Percentiles rank a stretch among this genome's conserved stretches.
These are phyloP conservation scores for Stagonosporopsis vannaccii DNA, from an alignment of 2,329 filamentous ascomycete genomes.

Conservation along the genomic window DNA sequence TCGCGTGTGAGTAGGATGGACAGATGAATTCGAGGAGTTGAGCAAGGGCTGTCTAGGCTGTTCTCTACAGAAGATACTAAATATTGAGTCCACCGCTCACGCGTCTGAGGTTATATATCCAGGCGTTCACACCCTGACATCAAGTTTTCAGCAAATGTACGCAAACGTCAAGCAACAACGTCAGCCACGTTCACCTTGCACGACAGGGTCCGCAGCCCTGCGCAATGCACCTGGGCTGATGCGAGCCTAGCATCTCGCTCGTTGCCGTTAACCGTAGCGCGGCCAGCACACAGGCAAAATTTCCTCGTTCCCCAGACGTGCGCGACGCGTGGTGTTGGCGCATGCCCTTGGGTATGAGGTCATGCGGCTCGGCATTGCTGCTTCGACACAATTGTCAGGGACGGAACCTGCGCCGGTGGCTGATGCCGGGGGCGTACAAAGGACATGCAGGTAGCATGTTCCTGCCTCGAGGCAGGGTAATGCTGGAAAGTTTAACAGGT, in stretches of 20 bases:
- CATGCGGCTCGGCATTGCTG: conserved; percentile 14
- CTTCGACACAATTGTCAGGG: background rate
- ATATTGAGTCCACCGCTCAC: background rate
- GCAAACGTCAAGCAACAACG: conserved; percentile 6
- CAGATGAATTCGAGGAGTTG: background rate
- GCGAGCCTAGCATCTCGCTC: conserved; percentile 3
- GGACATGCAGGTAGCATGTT: background rate
- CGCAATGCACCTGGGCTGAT: conserved; percentile 11
- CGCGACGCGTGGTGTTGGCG: conserved; percentile 12
- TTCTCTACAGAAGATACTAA: background rate
- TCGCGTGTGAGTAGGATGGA: background rate
- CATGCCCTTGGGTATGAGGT: conserved; percentile 15
- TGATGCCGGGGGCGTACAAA: background rate
- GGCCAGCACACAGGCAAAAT: background rate
- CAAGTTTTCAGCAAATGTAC: background rate
- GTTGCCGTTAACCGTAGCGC: conserved; percentile 12
- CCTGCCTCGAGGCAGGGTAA: background rate
- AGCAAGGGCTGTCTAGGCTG: background rate
- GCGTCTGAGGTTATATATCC: conserved; percentile 1
- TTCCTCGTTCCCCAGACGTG: background rate
- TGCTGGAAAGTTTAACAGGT: background rate
- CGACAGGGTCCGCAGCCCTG: conserved; percentile 2
- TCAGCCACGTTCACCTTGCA: conserved; percentile 15
- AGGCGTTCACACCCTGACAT: background rate
- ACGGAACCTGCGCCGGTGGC: background rate